phyloP scores from a whole-genome alignment of 2,329 filamentous ascomycete species.

The Fusarium irregulare region DNA sequence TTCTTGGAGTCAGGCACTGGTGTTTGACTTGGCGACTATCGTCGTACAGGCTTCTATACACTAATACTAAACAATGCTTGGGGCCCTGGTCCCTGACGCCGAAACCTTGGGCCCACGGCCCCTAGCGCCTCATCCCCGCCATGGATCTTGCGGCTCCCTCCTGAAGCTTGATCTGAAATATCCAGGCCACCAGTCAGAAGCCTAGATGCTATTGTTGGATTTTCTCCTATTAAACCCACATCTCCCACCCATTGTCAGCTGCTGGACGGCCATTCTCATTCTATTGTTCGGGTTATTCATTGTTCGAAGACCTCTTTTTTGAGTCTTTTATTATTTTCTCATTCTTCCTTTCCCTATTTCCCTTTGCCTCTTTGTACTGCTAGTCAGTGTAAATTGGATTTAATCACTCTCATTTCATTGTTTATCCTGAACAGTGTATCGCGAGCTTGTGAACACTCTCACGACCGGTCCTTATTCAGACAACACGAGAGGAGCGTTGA shows the following conservation, averaged over 20 bases:
- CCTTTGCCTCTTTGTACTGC: constrained; percentile 38
- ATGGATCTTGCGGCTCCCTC: constrained; percentile 48
- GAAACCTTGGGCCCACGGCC: constrained; percentile 38
- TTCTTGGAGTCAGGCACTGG: constrained; percentile 22
- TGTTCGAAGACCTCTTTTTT: constrained; percentile 42
- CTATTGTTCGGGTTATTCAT: constrained; percentile 45
- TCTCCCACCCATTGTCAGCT: constrained; percentile 37
- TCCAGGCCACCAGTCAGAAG: constrained; percentile 39
- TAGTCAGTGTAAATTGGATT: constrained; percentile 41
- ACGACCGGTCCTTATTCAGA: constrained; percentile 36
- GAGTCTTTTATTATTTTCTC: constrained; percentile 42
- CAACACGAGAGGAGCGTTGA: constrained; percentile 49
- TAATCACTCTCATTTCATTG: constrained; percentile 45
- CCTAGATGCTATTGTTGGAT: constrained; percentile 37
- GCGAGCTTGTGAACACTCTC: constrained; percentile 23
- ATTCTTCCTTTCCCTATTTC: constrained; percentile 40
- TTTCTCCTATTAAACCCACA: constrained; percentile 46
- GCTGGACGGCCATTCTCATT: constrained; percentile 44
- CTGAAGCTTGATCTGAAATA: constrained; percentile 39
- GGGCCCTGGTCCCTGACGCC: constrained; percentile 34
- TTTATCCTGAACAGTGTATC: constrained; percentile 32
- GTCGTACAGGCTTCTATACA: constrained; percentile 38
- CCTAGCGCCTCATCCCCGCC: constrained; percentile 43
- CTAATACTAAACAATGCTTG: constrained; percentile 35
- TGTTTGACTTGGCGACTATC: constrained; percentile 45